phyloP scores from a whole-genome alignment of 768 basidiomycete genomes.

The Lactifluus volemus region DNA sequence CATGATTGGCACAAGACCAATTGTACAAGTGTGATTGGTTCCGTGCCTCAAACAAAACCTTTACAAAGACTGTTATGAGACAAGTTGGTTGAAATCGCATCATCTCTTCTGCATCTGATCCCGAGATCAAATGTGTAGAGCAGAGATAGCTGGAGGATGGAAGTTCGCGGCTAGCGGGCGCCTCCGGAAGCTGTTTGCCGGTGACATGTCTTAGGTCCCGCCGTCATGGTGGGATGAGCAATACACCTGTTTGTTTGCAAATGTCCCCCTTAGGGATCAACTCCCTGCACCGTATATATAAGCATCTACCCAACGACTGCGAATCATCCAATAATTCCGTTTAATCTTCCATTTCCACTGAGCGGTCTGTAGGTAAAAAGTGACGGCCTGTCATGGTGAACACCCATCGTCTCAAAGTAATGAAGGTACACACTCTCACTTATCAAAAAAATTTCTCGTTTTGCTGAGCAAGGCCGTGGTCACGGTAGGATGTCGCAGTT shows the following conservation, averaged over 20 bases:
- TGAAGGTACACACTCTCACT: neutral
- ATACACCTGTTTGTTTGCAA: neutral
- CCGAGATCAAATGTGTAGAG: neutral
- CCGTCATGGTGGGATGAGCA: neutral
- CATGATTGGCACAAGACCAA: neutral
- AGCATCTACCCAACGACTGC: neutral
- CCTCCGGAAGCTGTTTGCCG: neutral
- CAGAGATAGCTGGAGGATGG: neutral
- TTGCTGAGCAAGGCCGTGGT: neutral
- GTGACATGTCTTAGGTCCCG: neutral
- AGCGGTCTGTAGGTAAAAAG: neutral
- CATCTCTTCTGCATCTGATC: neutral
- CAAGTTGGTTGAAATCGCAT: neutral
- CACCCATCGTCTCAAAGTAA: neutral
- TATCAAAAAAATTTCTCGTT: neutral
- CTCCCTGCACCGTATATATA: neutral
- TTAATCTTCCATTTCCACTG: neutral
- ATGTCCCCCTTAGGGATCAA: neutral
- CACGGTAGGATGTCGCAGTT: constrained; percentile 9
- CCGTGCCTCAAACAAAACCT: neutral
- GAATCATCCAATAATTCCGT: neutral
- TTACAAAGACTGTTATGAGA: too few species aligned
- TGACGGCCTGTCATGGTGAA: neutral
- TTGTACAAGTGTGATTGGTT: neutral
- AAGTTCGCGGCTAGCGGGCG: neutral